A percentile compares a stretch with the other conserved stretches of the same genome.
Evolutionary conservation across 768 basidiomycete genomes (phyloP).

Genomic region (Russula earlei): DNA sequence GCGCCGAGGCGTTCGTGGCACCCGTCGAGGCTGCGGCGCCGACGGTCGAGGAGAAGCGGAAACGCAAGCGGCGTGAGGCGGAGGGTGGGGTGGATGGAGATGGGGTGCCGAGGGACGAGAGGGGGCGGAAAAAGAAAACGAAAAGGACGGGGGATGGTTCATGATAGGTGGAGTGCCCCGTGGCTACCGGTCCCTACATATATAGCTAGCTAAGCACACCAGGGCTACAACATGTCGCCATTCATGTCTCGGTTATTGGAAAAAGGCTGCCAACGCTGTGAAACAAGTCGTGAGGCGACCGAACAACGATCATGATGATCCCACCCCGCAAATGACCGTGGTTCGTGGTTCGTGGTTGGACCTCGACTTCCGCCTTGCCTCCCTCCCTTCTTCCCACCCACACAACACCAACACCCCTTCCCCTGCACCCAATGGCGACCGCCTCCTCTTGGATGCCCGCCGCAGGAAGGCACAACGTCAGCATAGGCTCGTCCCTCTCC

Average conservation of each 20-base stretch:
- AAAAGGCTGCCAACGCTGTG: background rate
- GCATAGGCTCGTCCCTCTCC: slow-evolving; percentile 52
- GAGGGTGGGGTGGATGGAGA: slow-evolving; percentile 27
- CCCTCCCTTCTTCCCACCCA: slow-evolving; percentile 6
- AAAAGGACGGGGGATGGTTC: slow-evolving; percentile 21
- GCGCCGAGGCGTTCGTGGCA: slow-evolving; percentile 82
- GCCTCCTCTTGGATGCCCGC: slow-evolving; percentile 17
- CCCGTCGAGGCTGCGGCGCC: slow-evolving; percentile 70
- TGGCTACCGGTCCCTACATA: background rate
- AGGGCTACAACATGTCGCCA: background rate
- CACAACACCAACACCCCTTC: too few relatives aligned
- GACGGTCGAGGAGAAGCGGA: slow-evolving; percentile 71
- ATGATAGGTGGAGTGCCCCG: background rate
- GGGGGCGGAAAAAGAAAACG: slow-evolving; percentile 34
- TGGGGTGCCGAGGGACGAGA: slow-evolving; percentile 25
- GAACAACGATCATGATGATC: background rate
- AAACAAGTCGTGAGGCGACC: slow-evolving; percentile 4
- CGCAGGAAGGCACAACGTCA: slow-evolving; percentile 45
- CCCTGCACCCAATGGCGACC: slow-evolving; percentile 7
- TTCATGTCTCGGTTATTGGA: background rate
- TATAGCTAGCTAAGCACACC: background rate
- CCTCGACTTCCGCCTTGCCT: too few relatives aligned
- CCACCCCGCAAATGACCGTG: slow-evolving; percentile 9
- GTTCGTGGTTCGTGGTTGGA: too few relatives aligned
- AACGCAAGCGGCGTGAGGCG: slow-evolving; percentile 34